Base-by-base conservation (phyloP, 345 rosid species). In the Raphanus raphanistrum region DNA sequence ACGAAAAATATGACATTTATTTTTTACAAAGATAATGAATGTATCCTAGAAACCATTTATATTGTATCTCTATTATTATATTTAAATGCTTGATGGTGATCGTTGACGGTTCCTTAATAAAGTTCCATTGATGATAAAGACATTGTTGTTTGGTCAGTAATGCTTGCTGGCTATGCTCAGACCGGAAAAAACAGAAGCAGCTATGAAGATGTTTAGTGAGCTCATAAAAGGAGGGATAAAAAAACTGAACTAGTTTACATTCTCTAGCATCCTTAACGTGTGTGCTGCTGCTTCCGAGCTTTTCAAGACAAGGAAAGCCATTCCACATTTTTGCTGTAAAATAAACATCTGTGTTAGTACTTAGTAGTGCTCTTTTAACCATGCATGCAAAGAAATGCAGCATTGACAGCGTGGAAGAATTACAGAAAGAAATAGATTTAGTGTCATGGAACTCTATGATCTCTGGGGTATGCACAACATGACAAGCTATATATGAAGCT, bases 331-430 rank as follows among this genome's bases (percentile, higher is more conserved):
- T 84, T 50, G 80, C 92, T 59, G 86, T 90, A 64, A 94, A 94
- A 83, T 85, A 86, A 63, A 89, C 84, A 90, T 31, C 55, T 94
- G 11, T 89, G 92, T 79, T 93, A n/a, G n/a, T n/a, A n/a, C n/a
- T 90, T 27, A 85, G 92, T 62, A 92, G 97, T 75, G 91, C 97
- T 58, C 88, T 94, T 62, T 72, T 92, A 35, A 94, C 95, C 32
- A 88, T 94, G 98, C 88, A 92, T 68, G 88, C 97, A 12, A 92
- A 92, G 84, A 88, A 88, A 78, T 97, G 97, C 69, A 88, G 84
- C 66, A 89, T 92, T 26, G 85, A 88, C 76, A 85, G 86, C 68
- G 97, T 95, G 12, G 76, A 76, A 71, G 77, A 81, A 80, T 92
- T 83, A 81, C 68, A 65, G 68, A 32, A 31, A 58, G 88, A 87